A percentile compares a stretch with the other conserved stretches of the same genome.
phyloP scores from a whole-genome alignment of 495 filamentous ascomycete genomes.

The Astrothelium macrocarpum region DNA sequence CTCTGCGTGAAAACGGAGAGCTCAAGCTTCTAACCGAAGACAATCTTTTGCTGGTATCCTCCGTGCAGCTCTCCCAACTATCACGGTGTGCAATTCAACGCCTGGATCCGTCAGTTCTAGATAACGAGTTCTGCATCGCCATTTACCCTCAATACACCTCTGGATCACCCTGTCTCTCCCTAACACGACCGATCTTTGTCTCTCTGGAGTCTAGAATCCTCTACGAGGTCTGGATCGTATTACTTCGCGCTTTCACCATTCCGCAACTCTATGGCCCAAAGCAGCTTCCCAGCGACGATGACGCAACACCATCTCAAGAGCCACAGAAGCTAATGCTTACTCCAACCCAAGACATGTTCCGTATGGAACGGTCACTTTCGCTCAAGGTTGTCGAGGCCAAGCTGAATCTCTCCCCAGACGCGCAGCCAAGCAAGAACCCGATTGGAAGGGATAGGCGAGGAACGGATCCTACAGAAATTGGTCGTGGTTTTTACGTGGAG shows the following conservation, averaged over 20 bases:
- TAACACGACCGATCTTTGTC: constrained; percentile 70
- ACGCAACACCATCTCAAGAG: constrained; percentile 14
- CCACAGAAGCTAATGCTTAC: constrained; percentile 20
- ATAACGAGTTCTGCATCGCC: constrained; percentile 88
- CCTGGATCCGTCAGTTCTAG: constrained; percentile 81
- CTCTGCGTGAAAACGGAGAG: constrained; percentile 87
- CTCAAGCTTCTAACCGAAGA: constrained; percentile 83
- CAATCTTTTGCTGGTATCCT: constrained; percentile 65
- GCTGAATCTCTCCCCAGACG: constrained; percentile 26
- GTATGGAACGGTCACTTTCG: constrained; percentile 52
- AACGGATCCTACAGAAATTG: constrained; percentile 6
- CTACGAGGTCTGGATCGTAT: constrained; percentile 95
- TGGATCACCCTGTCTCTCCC: constrained; percentile 51
- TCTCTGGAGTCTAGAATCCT: constrained; percentile 76
- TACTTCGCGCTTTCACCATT: constrained; percentile 84
- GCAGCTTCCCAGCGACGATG: constrained; percentile 29
- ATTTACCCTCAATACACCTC: constrained; percentile 78
- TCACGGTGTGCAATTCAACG: constrained; percentile 83
- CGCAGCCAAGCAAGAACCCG: constrained; percentile 2
- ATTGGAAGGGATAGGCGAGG: not conserved
- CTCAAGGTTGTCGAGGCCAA: constrained; percentile 55
- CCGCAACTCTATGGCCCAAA: constrained; percentile 77
- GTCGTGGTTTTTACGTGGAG: constrained; percentile 65
- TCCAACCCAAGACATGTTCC: constrained; percentile 48
- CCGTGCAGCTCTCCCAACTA: constrained; percentile 82